A percentile compares a stretch with the other conserved stretches of the same genome.
These are phyloP conservation scores for Yamadazyma aaseri DNA, from an alignment of 1,139 yeast genomes.

Conservation along the genomic window DNA sequence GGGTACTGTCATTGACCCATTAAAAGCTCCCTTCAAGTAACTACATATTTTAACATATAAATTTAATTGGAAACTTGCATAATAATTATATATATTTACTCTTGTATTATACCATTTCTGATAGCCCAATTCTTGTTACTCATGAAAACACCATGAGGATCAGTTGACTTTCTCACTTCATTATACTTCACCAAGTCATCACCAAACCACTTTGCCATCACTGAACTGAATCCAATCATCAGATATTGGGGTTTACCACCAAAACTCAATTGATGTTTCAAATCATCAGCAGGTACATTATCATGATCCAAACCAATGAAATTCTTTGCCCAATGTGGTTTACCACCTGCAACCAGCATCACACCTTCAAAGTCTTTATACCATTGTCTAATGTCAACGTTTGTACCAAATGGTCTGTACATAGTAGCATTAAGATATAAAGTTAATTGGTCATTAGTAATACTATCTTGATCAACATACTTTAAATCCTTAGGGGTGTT, in stretches of 20 bases:
- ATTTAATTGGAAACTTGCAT: background rate
- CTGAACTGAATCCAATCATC: conserved; percentile 76
- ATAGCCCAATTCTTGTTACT: conserved; percentile 77
- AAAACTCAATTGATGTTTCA: conserved; percentile 34
- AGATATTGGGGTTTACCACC: conserved; percentile 60
- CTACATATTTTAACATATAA: background rate
- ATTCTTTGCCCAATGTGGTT: conserved; percentile 99
- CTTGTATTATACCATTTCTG: conserved; percentile 67
- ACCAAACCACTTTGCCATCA: conserved; percentile 79
- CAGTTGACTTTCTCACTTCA: conserved; percentile 60
- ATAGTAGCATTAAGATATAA: conserved; percentile 90
- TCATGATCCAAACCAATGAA: conserved; percentile 64
- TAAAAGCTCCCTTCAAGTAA: conserved; percentile 66
- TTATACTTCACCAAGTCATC: conserved; percentile 62
- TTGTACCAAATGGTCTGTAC: conserved; percentile 84
- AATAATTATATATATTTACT: conserved; percentile 14
- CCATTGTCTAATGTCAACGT: conserved; percentile 80
- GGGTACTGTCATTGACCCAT: conserved; percentile 88
- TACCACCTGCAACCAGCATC: conserved; percentile 77
- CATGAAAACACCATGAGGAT: conserved; percentile 79
- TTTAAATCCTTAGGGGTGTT: conserved; percentile 64
- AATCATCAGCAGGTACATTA: conserved; percentile 30
- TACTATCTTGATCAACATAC: conserved; percentile 46
- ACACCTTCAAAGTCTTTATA: conserved; percentile 78
- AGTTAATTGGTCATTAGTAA: conserved; percentile 78